These are phyloP conservation scores for Colletotrichum navitas DNA, from an alignment of 2,329 filamentous ascomycete species.

Conservation along the genomic window DNA sequence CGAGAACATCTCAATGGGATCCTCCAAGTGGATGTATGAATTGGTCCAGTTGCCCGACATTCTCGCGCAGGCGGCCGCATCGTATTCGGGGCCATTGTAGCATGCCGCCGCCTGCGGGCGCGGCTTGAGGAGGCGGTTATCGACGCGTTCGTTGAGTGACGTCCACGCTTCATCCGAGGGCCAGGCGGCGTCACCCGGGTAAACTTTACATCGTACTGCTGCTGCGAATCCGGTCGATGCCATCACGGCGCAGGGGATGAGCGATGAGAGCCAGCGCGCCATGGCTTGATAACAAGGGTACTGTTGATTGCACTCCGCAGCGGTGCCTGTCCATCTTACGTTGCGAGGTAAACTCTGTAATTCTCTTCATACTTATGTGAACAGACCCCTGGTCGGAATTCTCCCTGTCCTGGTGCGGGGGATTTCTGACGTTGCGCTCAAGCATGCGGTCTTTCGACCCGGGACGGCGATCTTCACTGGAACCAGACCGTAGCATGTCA, in stretches of 20 bases:
- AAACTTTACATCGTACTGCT: slow-evolving; percentile 11
- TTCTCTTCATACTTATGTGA: background rate
- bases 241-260: background rate
- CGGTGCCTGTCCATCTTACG: background rate
- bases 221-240: background rate
- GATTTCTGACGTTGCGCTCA: background rate
- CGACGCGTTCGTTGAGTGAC: slow-evolving; percentile 6
- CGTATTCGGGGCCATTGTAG: slow-evolving; percentile 22
- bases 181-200: slow-evolving; percentile 25
- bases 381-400: background rate
- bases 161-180: slow-evolving; percentile 12
- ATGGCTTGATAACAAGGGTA: background rate
- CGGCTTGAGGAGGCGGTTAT: slow-evolving; percentile 25
- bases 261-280: background rate
- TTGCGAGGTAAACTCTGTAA: background rate
- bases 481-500: slow-evolving; percentile 7
- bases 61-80: slow-evolving; percentile 5
- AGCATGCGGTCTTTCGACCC: background rate
- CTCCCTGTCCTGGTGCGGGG: background rate
- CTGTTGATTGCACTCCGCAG: background rate
- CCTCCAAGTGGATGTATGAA: slow-evolving; percentile 26
- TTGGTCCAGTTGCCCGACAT: slow-evolving; percentile 28
- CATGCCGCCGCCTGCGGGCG: slow-evolving; percentile 24
- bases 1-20: slow-evolving; percentile 31
- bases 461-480: slow-evolving; percentile 19